These are phyloP conservation scores for Aspergillus nomiae DNA, from an alignment of 2,329 filamentous ascomycete genomes.

Conservation along the genomic window DNA sequence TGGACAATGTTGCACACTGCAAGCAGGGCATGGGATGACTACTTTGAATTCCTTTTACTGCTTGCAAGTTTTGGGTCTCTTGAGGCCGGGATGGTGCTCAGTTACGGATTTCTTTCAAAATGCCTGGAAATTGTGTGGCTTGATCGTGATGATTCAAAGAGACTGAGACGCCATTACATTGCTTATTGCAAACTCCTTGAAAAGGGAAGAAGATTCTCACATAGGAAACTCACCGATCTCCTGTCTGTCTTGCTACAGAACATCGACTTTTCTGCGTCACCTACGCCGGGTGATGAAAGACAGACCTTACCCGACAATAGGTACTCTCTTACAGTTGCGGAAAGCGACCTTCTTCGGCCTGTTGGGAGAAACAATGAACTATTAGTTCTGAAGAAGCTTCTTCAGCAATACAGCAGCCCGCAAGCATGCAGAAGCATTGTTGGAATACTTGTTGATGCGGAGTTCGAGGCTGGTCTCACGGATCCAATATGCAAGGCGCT, in stretches of 20 bases:
- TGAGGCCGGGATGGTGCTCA: conserved; percentile 62
- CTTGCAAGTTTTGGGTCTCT: conserved; percentile 64
- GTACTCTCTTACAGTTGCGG: conserved; percentile 36
- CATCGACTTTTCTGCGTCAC: conserved; percentile 39
- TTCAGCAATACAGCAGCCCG: conserved; percentile 62
- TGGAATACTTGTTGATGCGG: conserved; percentile 56
- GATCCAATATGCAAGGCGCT: conserved; percentile 57
- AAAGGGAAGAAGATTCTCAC: conserved; percentile 49
- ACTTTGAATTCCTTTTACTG: conserved; percentile 69
- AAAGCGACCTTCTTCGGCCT: conserved; percentile 37
- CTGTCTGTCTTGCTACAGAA: conserved; percentile 40
- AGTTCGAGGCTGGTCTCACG: conserved; percentile 51
- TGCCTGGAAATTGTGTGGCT: conserved; percentile 63
- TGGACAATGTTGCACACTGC: conserved; percentile 65
- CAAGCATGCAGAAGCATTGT: conserved; percentile 59
- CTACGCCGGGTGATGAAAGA: conserved; percentile 27
- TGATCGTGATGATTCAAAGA: conserved; percentile 54
- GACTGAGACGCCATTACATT: conserved; percentile 58
- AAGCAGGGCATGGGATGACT: conserved; percentile 72
- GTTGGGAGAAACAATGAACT: conserved; percentile 37
- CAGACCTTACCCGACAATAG: conserved; percentile 29
- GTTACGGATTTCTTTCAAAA: conserved; percentile 61
- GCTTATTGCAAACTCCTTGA: conserved; percentile 46
- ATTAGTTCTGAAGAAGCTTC: conserved; percentile 61
- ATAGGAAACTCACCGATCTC: conserved; percentile 45